phyloP scores from a whole-genome alignment of 202 grass and related monocot species.

The Panicum hallii region DNA sequence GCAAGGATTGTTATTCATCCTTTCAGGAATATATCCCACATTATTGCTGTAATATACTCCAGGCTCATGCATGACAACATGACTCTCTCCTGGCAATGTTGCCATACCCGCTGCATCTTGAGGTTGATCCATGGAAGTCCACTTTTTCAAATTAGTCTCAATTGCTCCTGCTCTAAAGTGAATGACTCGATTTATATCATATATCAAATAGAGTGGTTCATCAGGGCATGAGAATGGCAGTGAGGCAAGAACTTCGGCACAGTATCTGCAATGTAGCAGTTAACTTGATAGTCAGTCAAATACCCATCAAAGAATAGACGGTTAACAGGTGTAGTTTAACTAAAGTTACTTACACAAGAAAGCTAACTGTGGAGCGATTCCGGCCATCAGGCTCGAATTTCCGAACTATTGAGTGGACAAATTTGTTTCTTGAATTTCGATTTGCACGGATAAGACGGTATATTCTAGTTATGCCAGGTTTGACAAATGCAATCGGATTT shows the following conservation, averaged over 20 bases:
- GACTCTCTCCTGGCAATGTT: conserved; percentile 39
- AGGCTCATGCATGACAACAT: conserved; percentile 52
- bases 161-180: conserved; percentile 85
- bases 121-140: conserved; percentile 76
- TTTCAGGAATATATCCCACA: conserved; percentile 48
- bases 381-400: conserved; percentile 80
- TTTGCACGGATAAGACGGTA: conserved; percentile 92
- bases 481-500: conserved; percentile 84
- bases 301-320: conserved; percentile 28
- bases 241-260: conserved; percentile 90
- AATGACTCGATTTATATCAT: conserved; percentile 98
- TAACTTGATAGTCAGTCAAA: conserved; percentile 32
- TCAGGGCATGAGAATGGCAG: conserved; percentile 90
- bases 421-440: conserved; percentile 97
- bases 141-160: conserved; percentile 89
- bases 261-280: conserved; percentile 78
- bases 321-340: conserved; percentile 32
- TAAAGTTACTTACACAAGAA: conserved; percentile 84
- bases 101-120: conserved; percentile 34
- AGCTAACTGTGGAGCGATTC: conserved; percentile 68
- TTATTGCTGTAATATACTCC: conserved; percentile 53
- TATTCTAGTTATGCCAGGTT: conserved; percentile 94
- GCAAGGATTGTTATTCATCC: conserved; percentile 56
- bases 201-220: conserved; percentile 97
- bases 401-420: conserved; percentile 90